Evolutionary conservation across 2,329 filamentous ascomycete genomes (phyloP), one percentile per base, ranked within the genome.

Genomic region (Aureobasidium sp.): DNA sequence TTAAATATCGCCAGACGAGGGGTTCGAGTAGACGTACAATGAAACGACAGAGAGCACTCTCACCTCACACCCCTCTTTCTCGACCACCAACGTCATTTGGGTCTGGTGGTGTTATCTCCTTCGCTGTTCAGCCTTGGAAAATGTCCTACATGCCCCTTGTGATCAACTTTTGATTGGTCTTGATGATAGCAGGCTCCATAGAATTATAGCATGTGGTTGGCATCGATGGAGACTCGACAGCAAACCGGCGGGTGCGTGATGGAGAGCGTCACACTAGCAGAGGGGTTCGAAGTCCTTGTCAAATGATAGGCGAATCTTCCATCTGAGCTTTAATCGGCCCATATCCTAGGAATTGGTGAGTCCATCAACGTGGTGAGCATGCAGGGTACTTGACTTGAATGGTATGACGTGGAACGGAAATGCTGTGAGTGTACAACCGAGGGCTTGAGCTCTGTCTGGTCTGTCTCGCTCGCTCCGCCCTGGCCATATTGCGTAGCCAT

Each of bases 31-130:
- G 34, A 29, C 9, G 37, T 55, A 41, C 25, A 42, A 22, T 52
- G 34, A 15, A 20, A 52, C 49, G n/a, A 55, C 7, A 34, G 29
- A 36, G 53, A 29, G 45, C 8, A 3, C 8, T 20, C 52, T 42
- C 45, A 51, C 45, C 39, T 41, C 34, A 22, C 37, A 51, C 55
- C 31, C 55, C 55, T 58, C 55, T 48, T 58, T 17, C 44, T 29
- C 22, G 22, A 44, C 29, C 42, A 47, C 36, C 55, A 58, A 37
- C 42, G 55, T 58, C 42, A 58, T 37, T 27, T 37, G 29, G 55
- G 42, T 58, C 42, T 47, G 41, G 17, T 47, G 29, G 41, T 47
- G 27, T 31, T 14, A 31, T 48, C 45, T n/a, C 6, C 41, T 22
- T 31, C 12, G 36, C 17, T 34, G 3, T 17, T 45, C 29, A 57